Evolutionary conservation across 257 asterid genomes (phyloP).

Genomic region (Prunella vulgaris): DNA sequence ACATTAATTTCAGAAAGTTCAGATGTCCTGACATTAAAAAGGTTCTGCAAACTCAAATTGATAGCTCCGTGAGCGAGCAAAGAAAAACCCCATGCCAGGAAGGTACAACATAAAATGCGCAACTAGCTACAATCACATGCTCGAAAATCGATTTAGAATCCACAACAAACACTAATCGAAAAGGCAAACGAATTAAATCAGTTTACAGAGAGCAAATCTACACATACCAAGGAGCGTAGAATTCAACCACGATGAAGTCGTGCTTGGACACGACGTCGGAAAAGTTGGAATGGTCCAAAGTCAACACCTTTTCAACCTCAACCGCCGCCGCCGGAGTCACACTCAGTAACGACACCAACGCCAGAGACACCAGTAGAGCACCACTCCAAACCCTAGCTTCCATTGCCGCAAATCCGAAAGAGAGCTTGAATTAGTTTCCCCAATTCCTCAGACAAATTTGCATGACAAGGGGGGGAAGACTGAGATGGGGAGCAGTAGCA

Average conservation of each 20-base stretch:
- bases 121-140: background rate
- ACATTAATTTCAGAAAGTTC: background rate
- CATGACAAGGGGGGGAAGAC: slow-evolving; percentile 24
- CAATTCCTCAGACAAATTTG: slow-evolving; percentile 22
- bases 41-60: background rate
- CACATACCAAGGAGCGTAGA: slow-evolving; percentile 74
- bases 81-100: background rate
- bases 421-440: background rate
- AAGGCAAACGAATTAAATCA: slow-evolving; percentile 10
- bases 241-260: slow-evolving; percentile 68
- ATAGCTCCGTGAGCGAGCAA: background rate
- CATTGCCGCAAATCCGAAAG: slow-evolving; percentile 25
- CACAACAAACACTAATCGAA: background rate
- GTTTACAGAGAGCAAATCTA: background rate
- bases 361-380: slow-evolving; percentile 19
- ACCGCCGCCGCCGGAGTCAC: slow-evolving; percentile 33
- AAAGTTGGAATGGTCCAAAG: slow-evolving; percentile 67
- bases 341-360: slow-evolving; percentile 25
- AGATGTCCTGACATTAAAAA: background rate
- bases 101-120: slow-evolving; percentile 10
- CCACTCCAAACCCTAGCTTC: slow-evolving; percentile 35
- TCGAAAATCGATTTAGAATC: slow-evolving; percentile 15
- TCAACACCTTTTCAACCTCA: slow-evolving; percentile 53
- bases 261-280: slow-evolving; percentile 40
- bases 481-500: background rate